These are phyloP conservation scores for Boletus subparvulus DNA, from an alignment of 768 basidiomycete genomes.

Conservation along the genomic window DNA sequence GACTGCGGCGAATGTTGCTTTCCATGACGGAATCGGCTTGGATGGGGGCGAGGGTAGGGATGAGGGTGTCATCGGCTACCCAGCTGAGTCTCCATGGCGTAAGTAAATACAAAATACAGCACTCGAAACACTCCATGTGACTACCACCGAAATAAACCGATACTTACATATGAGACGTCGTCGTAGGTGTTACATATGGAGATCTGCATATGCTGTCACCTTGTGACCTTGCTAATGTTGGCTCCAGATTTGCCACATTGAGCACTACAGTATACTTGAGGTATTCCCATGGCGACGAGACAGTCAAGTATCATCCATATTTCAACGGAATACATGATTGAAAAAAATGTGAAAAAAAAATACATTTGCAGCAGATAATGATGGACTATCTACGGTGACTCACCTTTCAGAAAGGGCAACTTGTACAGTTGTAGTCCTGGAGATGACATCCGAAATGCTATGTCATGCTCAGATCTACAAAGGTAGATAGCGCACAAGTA, in stretches of 20 bases:
- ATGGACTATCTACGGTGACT: too few relatives aligned
- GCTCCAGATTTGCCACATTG: too few relatives aligned
- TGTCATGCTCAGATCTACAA: constrained; percentile 1
- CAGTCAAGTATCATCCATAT: not conserved
- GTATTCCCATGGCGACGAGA: not conserved
- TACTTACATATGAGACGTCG: too few relatives aligned
- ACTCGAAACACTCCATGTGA: constrained; percentile 1
- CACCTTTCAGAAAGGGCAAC: not conserved
- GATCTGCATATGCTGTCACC: too few relatives aligned
- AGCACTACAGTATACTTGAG: too few relatives aligned
- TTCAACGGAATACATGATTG: not conserved
- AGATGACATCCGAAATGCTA: not conserved
- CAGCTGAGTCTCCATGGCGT: not conserved
- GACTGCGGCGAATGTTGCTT: not conserved
- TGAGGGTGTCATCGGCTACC: constrained; percentile 4
- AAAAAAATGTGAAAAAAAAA: not conserved
- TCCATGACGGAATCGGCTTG: not conserved
- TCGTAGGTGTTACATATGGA: too few relatives aligned
- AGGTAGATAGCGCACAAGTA: not conserved
- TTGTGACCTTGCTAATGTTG: too few relatives aligned
- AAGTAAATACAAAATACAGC: not conserved
- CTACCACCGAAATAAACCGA: not conserved
- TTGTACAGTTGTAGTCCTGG: constrained; percentile 1
- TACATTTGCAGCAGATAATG: too few relatives aligned
- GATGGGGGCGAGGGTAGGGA: not conserved